Percentiles rank a stretch among this genome's conserved stretches.
phyloP scores from a whole-genome alignment of 345 rosid genomes.

The Gossypium rotundifolium region DNA sequence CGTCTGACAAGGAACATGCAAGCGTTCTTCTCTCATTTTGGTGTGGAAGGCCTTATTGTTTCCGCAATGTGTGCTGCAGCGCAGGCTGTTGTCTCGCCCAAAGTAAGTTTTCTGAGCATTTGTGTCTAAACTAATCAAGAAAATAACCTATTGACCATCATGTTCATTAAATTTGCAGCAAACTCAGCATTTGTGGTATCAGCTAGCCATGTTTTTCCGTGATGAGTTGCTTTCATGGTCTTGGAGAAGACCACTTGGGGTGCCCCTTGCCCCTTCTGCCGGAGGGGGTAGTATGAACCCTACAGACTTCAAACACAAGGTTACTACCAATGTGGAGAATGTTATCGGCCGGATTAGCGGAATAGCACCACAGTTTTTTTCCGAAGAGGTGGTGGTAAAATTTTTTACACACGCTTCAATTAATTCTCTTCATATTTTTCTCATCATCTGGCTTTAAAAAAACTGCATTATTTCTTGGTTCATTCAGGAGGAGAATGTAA shows the following conservation, averaged over 20 bases:
- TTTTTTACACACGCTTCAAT: neutral
- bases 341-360: constrained; percentile 68
- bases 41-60: constrained; percentile 93
- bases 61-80: constrained; percentile 90
- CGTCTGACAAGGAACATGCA: constrained; percentile 98
- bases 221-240: constrained; percentile 93
- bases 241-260: constrained; percentile 86
- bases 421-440: neutral
- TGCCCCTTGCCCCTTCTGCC: constrained; percentile 46
- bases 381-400: constrained; percentile 98
- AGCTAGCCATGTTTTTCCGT: constrained; percentile 95
- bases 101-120: constrained; percentile 37
- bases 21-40: constrained; percentile 89
- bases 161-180: constrained; percentile 50
- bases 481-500: constrained; percentile 65
- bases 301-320: constrained; percentile 66
- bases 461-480: neutral
- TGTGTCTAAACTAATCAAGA: neutral
- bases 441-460: neutral
- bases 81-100: constrained; percentile 86
- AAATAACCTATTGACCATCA: neutral
- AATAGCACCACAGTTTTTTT: constrained; percentile 70
- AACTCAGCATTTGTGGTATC: constrained; percentile 87
- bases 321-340: constrained; percentile 66
- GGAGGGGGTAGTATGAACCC: constrained; percentile 71